Base-by-base conservation (phyloP, 805 yeast species). In the Saturnispora hagleri region DNA sequence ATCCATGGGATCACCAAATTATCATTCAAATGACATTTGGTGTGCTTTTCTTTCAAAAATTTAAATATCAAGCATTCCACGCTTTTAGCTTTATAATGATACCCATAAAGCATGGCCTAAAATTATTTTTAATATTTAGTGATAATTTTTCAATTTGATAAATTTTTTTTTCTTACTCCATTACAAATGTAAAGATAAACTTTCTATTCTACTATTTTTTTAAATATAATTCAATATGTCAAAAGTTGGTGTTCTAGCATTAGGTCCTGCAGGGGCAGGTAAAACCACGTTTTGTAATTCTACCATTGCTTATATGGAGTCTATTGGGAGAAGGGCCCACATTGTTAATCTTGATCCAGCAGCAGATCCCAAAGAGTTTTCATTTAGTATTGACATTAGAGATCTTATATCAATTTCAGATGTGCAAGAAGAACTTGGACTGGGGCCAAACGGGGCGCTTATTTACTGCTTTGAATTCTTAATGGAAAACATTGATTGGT, bases 191-290 rank as follows among this genome's bases (percentile, higher is more conserved):
- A 41, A 18, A 20, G n/a, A 44, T 13, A 6, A 12, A 36, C 27
- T 18, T 17, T 4, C 22, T 22, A 22, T 22, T 22, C 22, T 4
- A 22, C 22, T 20, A 20, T 20, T 28, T 43, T 13, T 8, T 43
- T 3, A 3, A 38, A 38, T 15, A 36, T 13, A 36, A 36, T 24
- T 42, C 43, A 46, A 12, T 9, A 91, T 93, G 99, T 89, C 97
- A 3, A 76, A 96, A 70, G 96, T 89, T 2, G 99, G 98, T 53
- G 91, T 89, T 12, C 71, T 93, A 56, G 96, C 90, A 1, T 69
- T 93, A 57, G 99, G 99, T 1, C 99, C 99, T 18, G 99, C 99
- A 1, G 99, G 99, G 38, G 98, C 86, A 9, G 99, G 99, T 10
- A 91, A 86, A 59, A 81, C 93, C 46, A 89, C 99, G 0, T 93